Evolutionary conservation across 164 flowering plant genomes (phyloP).

Genomic region (Magnolia kwangsiensis): DNA sequence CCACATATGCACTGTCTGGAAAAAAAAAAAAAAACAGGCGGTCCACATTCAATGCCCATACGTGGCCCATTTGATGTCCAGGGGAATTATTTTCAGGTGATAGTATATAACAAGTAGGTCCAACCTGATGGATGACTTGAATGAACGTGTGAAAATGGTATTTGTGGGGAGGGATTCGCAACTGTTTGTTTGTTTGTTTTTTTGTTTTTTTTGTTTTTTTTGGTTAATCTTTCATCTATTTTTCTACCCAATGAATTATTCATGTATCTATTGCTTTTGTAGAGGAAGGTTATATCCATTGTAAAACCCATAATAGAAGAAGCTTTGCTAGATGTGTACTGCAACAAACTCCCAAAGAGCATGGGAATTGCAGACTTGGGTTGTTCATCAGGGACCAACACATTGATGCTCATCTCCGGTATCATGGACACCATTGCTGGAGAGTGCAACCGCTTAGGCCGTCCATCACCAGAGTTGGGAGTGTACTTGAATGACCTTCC

Average conservation of each 20-base stretch:
- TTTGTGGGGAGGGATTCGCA: too few species aligned
- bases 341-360: conserved; percentile 14
- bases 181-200: too few species aligned
- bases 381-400: conserved; percentile 74
- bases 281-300: conserved; percentile 42
- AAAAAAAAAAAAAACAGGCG: too few species aligned
- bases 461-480: conserved; percentile 29
- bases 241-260: not conserved
- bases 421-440: conserved; percentile 26
- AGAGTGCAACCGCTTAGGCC: conserved; percentile 10
- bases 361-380: conserved; percentile 61
- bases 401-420: conserved; percentile 33
- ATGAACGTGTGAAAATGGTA: too few species aligned
- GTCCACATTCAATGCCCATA: too few species aligned
- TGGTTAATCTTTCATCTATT: not conserved
- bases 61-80: too few species aligned
- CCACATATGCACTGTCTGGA: too few species aligned
- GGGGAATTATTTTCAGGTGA: too few species aligned
- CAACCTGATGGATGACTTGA: too few species aligned
- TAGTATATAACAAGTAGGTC: too few species aligned
- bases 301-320: conserved; percentile 40
- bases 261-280: not conserved
- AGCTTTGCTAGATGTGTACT: conserved; percentile 31
- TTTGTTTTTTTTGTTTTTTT: too few species aligned
- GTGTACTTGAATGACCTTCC: conserved; percentile 68